Evolutionary conservation across 2,329 filamentous ascomycete genomes (phyloP), one percentile per base, ranked within the genome.

Genomic region (Ophiostoma piceae): DNA sequence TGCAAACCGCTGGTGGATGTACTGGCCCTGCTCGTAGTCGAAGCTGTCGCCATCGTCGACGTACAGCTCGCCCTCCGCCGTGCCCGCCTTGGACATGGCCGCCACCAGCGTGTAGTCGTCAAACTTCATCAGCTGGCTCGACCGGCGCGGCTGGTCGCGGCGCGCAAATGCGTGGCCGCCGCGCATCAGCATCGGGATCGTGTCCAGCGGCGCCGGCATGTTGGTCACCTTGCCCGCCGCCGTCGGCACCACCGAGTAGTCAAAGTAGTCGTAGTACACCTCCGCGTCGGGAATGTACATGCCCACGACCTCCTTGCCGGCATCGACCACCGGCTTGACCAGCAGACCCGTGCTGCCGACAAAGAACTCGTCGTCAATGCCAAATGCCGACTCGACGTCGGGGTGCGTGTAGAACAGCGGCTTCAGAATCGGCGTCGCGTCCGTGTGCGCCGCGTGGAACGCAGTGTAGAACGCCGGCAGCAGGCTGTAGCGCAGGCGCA

Each of bases 401-500:
- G 95, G 95, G 76, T 97, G 92, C 1, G 92, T 90, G 82, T 94
- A 98, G 81, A 94, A 96, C 81, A 98, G 93, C 11, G 95, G 94
- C 68, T 92, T 87, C 69, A 99, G 84, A 74, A 99, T 94, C 0
- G 95, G 95, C 69, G 89, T 91, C 57, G 94, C 94, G 66, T 92
- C 88, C 19, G 88, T 84, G 75, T 92, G 90, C 14, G 95, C 92
- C 76, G 96, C 88, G 77, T 94, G 92, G 84, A 99, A 99, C 9
- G 94, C 93, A 1, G 94, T 98, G 79, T 99, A 99, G 94, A 94
- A 98, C 0, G 92, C 88, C 37, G 95, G 95, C 57, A 99, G 85
- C 47, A 99, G 85, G 73, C 90, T 88, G 80, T 99, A 99, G 67
- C 95, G 88, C 60, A 99, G 85, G 43, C 94, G 90, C 60, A 99